These are phyloP conservation scores for Mycosphaerella sp. DNA, from an alignment of 2,329 filamentous ascomycete species.

Conservation along the genomic window DNA sequence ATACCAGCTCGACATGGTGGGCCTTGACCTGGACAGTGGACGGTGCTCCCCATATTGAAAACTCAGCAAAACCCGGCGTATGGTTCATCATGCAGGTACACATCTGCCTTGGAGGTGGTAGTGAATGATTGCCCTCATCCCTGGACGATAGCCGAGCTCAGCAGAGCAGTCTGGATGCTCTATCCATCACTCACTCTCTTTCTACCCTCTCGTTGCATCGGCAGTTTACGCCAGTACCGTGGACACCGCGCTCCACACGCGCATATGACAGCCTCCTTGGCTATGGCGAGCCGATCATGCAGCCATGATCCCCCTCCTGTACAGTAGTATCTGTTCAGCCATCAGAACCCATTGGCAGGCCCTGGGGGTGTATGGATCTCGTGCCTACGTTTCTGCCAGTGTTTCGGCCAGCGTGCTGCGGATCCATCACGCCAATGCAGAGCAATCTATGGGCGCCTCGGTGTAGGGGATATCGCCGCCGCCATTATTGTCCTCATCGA, in stretches of 20 bases:
- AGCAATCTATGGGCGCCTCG: conserved; percentile 4
- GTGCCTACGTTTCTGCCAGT: no score
- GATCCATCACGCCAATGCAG: conserved; percentile 4
- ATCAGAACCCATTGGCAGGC: conserved; percentile 15
- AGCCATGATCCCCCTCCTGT: no score
- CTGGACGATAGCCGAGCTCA: conserved; percentile 3
- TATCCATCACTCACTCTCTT: conserved; percentile 10
- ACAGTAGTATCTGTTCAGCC: conserved; percentile 1
- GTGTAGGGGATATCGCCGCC: no score
- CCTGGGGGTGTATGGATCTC: conserved; percentile 13
- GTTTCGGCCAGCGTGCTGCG: no score
- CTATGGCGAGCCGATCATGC: no score
- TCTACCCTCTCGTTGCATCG: conserved; percentile 8
- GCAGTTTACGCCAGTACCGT: neutral
- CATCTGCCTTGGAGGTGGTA: conserved; percentile 11
- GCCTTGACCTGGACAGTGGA: neutral
- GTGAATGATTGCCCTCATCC: conserved; percentile 15
- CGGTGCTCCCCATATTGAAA: neutral
- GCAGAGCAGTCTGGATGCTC: conserved; percentile 3
- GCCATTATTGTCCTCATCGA: no score
- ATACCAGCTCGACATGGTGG: neutral
- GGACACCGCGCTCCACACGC: conserved; percentile 8
- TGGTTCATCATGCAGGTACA: conserved; percentile 18
- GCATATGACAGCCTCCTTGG: conserved; percentile 13
- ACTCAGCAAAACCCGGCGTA: conserved; percentile 10